These are phyloP conservation scores for Priceomyces carsonii DNA, from an alignment of 805 yeast genomes.

Conservation along the genomic window DNA sequence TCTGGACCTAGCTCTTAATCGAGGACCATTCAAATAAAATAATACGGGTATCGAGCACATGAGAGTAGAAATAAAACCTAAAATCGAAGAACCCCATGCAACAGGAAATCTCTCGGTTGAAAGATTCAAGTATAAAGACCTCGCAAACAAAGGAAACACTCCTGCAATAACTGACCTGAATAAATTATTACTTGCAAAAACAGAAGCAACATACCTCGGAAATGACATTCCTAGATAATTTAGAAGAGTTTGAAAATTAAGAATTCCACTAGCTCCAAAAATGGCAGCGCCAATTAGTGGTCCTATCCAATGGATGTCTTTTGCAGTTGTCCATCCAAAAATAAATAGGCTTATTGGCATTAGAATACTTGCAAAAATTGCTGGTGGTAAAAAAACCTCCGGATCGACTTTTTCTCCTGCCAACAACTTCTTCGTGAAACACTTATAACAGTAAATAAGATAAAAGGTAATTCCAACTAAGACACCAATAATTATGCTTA, in stretches of 20 bases:
- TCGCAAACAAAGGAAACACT: conserved; percentile 60
- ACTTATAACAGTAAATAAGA: conserved; percentile 36
- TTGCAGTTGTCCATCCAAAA: conserved; percentile 46
- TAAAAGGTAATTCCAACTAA: conserved; percentile 39
- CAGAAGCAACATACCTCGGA: conserved; percentile 52
- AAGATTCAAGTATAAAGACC: conserved; percentile 54
- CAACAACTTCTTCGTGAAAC: conserved; percentile 15
- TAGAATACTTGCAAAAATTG: conserved; percentile 32
- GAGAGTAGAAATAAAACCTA: conserved; percentile 44
- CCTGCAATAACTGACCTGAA: conserved; percentile 53
- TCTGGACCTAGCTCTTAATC: conserved; percentile 41
- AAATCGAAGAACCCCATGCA: conserved; percentile 56
- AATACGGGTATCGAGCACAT: conserved; percentile 51
- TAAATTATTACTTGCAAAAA: conserved; percentile 56
- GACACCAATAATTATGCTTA: conserved; percentile 39
- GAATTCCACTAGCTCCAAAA: conserved; percentile 35
- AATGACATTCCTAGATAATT: conserved; percentile 47
- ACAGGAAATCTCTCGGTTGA: conserved; percentile 53
- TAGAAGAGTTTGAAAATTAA: conserved; percentile 48
- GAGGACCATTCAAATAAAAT: conserved; percentile 42
- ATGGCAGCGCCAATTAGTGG: conserved; percentile 42
- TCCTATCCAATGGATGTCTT: conserved; percentile 47
- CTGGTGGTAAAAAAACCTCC: conserved; percentile 34
- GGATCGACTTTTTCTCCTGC: conserved; percentile 27
- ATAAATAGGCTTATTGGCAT: conserved; percentile 32